These are phyloP conservation scores for Magnolia officinalis DNA, from an alignment of 164 flowering plant genomes.

Conservation along the genomic window DNA sequence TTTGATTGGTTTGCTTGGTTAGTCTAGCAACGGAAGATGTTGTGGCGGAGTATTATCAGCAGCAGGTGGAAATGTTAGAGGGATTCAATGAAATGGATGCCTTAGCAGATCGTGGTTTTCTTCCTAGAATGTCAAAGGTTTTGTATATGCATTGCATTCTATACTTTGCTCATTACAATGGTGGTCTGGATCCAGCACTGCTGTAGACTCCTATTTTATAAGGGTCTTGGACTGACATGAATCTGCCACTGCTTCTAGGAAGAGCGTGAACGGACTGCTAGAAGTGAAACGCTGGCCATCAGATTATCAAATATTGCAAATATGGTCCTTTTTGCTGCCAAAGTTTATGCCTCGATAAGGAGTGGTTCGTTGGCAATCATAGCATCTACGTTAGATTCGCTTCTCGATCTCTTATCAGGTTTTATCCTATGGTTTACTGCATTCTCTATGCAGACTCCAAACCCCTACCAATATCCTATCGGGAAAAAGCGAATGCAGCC, in stretches of 20 bases:
- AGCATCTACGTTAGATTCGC: slow-evolving; percentile 90
- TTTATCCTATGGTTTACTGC: slow-evolving; percentile 94
- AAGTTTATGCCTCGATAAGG: slow-evolving; percentile 75
- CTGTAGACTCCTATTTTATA: not conserved
- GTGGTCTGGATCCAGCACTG: not conserved
- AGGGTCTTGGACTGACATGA: slow-evolving; percentile 6
- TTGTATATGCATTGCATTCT: not conserved
- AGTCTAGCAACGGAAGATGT: slow-evolving; percentile 63
- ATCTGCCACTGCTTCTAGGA: slow-evolving; percentile 46
- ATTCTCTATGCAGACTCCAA: slow-evolving; percentile 87
- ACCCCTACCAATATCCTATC: slow-evolving; percentile 90
- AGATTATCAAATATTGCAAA: slow-evolving; percentile 84
- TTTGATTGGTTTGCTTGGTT: not conserved
- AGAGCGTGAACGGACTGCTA: slow-evolving; percentile 75
- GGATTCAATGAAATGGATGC: slow-evolving; percentile 92
- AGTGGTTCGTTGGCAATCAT: slow-evolving; percentile 88
- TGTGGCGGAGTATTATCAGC: slow-evolving; percentile 89
- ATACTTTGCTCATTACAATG: not conserved
- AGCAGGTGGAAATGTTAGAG: slow-evolving; percentile 88
- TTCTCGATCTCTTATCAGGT: slow-evolving; percentile 90
- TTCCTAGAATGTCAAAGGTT: slow-evolving; percentile 92
- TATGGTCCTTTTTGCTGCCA: slow-evolving; percentile 84
- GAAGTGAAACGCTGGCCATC: slow-evolving; percentile 75
- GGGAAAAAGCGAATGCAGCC: slow-evolving; percentile 97
- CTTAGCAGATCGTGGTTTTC: slow-evolving; percentile 70